Evolutionary conservation across 2,329 filamentous ascomycete genomes (phyloP).

Genomic region (Colletotrichum nymphaeae): DNA sequence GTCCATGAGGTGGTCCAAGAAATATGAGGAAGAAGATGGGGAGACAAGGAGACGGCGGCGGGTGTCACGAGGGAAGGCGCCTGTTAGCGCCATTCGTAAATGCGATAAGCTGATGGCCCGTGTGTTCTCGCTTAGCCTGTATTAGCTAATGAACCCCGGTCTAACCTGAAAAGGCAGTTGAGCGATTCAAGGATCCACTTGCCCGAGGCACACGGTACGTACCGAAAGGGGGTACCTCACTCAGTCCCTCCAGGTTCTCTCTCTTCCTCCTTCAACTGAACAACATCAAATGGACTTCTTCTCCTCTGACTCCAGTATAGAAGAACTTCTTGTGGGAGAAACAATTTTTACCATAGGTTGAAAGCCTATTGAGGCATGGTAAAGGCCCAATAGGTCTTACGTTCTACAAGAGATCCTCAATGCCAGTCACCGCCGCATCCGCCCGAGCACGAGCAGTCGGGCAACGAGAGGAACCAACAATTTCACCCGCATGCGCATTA

Average conservation of each 20-base stretch:
- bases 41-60: background rate
- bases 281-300: background rate
- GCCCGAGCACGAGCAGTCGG: conserved; percentile 3
- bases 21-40: background rate
- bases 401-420: background rate
- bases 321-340: no score
- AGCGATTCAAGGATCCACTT: background rate
- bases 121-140: background rate
- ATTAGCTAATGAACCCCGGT: background rate
- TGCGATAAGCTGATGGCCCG: conserved; percentile 26
- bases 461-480: background rate
- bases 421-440: background rate
- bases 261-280: no score
- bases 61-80: background rate
- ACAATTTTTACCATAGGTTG: no score
- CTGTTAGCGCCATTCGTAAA: conserved; percentile 6
- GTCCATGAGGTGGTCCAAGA: no score
- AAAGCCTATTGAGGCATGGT: no score
- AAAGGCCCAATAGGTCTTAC: background rate
- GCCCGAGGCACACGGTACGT: background rate
- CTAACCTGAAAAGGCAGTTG: conserved; percentile 20
- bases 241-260: background rate
- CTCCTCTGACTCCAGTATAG: no score
- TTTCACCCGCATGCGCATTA: background rate
- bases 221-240: background rate